phyloP scores from a whole-genome alignment of 2,329 filamentous ascomycete genomes.

The Cryphonectria nitschkei region DNA sequence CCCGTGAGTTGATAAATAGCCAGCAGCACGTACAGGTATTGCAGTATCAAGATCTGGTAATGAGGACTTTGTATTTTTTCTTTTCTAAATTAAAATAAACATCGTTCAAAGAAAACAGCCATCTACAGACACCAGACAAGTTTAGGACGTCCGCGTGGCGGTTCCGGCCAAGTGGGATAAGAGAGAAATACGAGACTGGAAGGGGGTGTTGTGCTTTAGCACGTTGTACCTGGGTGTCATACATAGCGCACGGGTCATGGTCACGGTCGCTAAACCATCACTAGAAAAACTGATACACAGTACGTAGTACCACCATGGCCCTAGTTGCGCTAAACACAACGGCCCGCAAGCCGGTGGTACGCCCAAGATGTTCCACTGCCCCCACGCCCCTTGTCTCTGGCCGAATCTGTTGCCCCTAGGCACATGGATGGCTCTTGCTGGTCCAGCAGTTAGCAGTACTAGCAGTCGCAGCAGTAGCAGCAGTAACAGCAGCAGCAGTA shows the following conservation, averaged over 20 bases:
- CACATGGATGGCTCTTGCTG: not conserved
- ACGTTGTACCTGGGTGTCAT: not conserved
- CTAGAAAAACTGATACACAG: not conserved
- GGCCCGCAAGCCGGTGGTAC: slow-evolving; percentile 3
- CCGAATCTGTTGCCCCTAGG: too few relatives aligned
- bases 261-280: not conserved
- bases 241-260: not conserved
- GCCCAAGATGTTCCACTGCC: not conserved
- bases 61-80: not conserved
- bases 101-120: too few relatives aligned
- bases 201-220: not conserved
- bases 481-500: not conserved
- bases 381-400: not conserved
- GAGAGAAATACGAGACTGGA: not conserved
- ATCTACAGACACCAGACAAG: too few relatives aligned
- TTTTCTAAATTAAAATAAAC: too few relatives aligned
- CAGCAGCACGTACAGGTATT: not conserved
- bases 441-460: not conserved
- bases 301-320: not conserved
- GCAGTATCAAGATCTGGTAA: not conserved
- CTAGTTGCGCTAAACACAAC: not conserved
- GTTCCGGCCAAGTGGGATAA: not conserved
- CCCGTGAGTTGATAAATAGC: not conserved
- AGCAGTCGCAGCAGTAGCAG: not conserved
- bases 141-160: not conserved